Conservation (phyloP, 164 flowering plant genomes). For the Platanus orientalis region DNA sequence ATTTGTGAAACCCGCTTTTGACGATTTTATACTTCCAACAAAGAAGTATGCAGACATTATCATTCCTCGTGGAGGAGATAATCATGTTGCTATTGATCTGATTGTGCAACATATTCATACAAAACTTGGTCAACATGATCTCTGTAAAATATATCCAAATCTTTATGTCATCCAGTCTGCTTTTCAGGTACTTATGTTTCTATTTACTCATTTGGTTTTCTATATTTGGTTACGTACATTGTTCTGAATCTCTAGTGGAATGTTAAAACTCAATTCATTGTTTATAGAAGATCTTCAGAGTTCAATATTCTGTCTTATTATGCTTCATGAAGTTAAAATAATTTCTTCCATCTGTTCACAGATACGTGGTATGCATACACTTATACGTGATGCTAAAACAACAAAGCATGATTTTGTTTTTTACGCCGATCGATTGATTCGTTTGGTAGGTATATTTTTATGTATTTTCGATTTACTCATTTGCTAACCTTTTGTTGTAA, state of each 20-base stretch:
- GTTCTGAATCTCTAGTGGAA: too few species aligned
- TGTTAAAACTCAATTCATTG: background rate
- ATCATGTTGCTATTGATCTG: conserved; percentile 94
- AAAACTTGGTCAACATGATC: conserved; percentile 97
- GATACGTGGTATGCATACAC: conserved; percentile 99
- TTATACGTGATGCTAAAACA: conserved; percentile 85
- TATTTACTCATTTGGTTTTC: background rate
- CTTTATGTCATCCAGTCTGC: conserved; percentile 91
- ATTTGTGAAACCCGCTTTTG: conserved; percentile 98
- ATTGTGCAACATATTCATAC: conserved; percentile 97
- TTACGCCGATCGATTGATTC: conserved; percentile 90
- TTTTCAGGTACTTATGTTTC: conserved; percentile 64
- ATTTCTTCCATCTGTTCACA: conserved; percentile 29
- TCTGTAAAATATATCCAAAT: conserved; percentile 95
- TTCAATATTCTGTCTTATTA: background rate
- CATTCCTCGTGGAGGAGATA: conserved; percentile 97
- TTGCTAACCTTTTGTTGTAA: conserved; percentile 2
- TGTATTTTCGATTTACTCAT: background rate
- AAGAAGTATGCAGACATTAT: conserved; percentile 98
- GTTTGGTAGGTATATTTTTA: conserved; percentile 58
- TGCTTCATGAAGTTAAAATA: conserved; percentile 5
- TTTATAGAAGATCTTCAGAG: conserved; percentile 6
- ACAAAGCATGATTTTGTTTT: conserved; percentile 97
- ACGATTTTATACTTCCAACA: conserved; percentile 96
- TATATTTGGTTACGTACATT: background rate